phyloP scores from a whole-genome alignment of 805 yeast species.

The Metschnikowia arizonensis region DNA sequence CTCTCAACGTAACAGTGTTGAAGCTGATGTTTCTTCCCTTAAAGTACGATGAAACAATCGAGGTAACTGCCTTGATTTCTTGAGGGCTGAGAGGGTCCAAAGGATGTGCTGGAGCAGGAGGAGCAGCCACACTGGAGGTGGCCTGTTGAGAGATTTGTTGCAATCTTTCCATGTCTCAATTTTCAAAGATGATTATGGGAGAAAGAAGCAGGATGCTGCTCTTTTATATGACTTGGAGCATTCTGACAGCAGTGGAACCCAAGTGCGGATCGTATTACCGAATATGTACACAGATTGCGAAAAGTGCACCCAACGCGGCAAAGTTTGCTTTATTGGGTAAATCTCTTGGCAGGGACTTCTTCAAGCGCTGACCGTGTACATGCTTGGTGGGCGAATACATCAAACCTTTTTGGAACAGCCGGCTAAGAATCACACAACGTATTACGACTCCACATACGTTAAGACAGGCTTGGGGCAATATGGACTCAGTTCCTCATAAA shows the following conservation, averaged over 20 bases:
- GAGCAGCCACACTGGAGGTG: constrained; percentile 50
- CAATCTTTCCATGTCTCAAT: constrained; percentile 53
- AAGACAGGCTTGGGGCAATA: background rate
- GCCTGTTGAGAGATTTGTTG: constrained; percentile 61
- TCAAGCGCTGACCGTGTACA: background rate
- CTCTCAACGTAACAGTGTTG: constrained; percentile 67
- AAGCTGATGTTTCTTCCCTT: constrained; percentile 46
- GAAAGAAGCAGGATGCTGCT: background rate
- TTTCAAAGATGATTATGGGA: background rate
- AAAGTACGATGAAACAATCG: constrained; percentile 46
- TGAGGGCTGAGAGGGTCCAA: constrained; percentile 64
- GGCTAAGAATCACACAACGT: background rate
- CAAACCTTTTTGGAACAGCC: background rate
- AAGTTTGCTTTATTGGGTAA: background rate
- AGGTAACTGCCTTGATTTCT: constrained; percentile 59
- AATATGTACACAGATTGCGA: background rate
- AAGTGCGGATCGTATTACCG: constrained; percentile 4
- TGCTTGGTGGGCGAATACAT: background rate
- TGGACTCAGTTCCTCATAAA: background rate
- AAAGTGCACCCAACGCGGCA: constrained; percentile 2
- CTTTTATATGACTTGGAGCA: background rate
- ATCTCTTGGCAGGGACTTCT: background rate
- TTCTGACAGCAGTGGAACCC: background rate
- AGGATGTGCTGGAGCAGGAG: constrained; percentile 58
- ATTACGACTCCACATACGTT: background rate